Percentiles rank a stretch among this genome's conserved stretches.
These are phyloP conservation scores for Raphidocelis subcapitata DNA, from an alignment of 139 green algal species.

Conservation along the genomic window DNA sequence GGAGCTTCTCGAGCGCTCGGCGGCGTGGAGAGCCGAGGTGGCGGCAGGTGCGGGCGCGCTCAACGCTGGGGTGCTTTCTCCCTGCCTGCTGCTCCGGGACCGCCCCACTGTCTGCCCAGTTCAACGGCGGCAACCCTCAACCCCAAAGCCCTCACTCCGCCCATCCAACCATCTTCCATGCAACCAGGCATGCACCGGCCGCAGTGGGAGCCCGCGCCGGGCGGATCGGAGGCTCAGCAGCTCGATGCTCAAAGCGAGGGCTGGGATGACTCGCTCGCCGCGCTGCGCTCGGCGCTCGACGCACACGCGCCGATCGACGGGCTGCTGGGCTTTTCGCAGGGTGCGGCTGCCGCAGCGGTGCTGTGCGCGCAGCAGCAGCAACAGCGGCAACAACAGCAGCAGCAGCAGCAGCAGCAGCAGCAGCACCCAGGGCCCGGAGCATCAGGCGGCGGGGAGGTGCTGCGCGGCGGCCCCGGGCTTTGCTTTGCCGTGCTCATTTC, in stretches of 20 bases:
- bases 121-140: no score
- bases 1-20: constrained; percentile 25
- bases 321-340: constrained; percentile 85
- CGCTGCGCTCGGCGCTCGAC: constrained; percentile 39
- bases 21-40: constrained; percentile 2
- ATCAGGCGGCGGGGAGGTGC: no score
- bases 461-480: no score
- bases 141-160: no score
- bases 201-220: no score
- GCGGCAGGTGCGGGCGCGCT: background rate
- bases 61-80: no score
- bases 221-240: constrained; percentile 45
- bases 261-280: constrained; percentile 49
- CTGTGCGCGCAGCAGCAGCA: constrained; percentile 44
- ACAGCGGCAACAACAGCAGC: background rate
- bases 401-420: background rate
- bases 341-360: constrained; percentile 40
- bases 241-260: constrained; percentile 60
- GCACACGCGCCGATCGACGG: constrained; percentile 72
- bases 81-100: no score
- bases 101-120: no score
- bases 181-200: no score
- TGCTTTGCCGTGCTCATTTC: constrained; percentile 36
- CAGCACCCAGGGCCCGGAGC: no score
- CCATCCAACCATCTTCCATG: no score